Conservation (phyloP, 2,329 filamentous ascomycete species). For the Mariannaea elegans region DNA sequence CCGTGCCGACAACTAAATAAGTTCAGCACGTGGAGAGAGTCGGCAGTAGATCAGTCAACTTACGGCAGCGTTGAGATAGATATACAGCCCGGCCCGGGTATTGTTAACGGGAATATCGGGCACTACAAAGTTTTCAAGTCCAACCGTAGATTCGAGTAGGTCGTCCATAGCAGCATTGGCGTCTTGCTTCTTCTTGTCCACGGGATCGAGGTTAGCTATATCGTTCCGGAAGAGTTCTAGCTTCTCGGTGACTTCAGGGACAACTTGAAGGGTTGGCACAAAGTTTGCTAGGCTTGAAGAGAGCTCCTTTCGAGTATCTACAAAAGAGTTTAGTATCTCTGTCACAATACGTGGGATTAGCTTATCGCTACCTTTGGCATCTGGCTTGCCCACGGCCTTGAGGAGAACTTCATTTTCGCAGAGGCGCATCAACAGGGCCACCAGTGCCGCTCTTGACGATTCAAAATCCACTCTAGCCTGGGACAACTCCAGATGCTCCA, state of each 20-base stretch:
- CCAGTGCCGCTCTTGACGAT: constrained; percentile 68
- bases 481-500: constrained; percentile 54
- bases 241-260: constrained; percentile 61
- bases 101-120: constrained; percentile 76
- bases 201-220: constrained; percentile 64
- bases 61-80: constrained; percentile 85
- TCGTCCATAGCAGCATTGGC: constrained; percentile 63
- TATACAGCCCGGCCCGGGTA: constrained; percentile 82
- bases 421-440: constrained; percentile 68
- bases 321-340: background rate
- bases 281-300: constrained; percentile 63
- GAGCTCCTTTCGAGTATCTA: constrained; percentile 59
- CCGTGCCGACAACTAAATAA: constrained; percentile 74
- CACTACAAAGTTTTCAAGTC: constrained; percentile 62
- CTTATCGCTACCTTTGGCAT: constrained; percentile 58
- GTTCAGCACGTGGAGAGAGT: constrained; percentile 21
- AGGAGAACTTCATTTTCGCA: constrained; percentile 68
- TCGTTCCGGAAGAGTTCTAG: constrained; percentile 67
- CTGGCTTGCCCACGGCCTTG: constrained; percentile 59
- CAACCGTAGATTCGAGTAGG: constrained; percentile 65
- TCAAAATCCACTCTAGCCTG: constrained; percentile 66
- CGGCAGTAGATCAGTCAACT: constrained; percentile 34
- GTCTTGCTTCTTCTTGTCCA: constrained; percentile 60
- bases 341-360: constrained; percentile 1
- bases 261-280: constrained; percentile 64